These are phyloP conservation scores for Pichia kluyveri DNA, from an alignment of 805 yeast genomes.

Conservation along the genomic window DNA sequence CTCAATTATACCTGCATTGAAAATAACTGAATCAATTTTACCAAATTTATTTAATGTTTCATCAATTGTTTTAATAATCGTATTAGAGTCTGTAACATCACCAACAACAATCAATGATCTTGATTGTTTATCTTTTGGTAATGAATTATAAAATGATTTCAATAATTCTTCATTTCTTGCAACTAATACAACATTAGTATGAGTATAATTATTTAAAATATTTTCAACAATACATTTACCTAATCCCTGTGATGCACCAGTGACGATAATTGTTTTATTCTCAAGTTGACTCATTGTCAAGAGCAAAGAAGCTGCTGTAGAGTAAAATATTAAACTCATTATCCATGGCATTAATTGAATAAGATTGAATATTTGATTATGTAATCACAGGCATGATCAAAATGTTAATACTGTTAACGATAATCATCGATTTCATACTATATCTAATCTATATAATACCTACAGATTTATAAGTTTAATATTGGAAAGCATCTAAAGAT, in stretches of 20 bases:
- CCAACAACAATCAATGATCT: slow-evolving; percentile 47
- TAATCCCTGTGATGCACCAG: slow-evolving; percentile 71
- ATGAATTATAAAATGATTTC: slow-evolving; percentile 17
- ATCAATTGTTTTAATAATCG: slow-evolving; percentile 31
- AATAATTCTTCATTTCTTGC: slow-evolving; percentile 56
- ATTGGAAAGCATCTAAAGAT: slow-evolving; percentile 2
- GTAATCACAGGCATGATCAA: too few species aligned
- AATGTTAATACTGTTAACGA: too few species aligned
- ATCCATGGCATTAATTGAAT: too few species aligned
- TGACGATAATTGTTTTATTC: slow-evolving; percentile 31
- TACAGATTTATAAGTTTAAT: too few species aligned
- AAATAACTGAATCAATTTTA: slow-evolving; percentile 51
- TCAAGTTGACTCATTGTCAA: not conserved
- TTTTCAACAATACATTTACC: slow-evolving; percentile 66
- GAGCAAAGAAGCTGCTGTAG: too few species aligned
- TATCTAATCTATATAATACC: too few species aligned
- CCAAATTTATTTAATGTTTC: slow-evolving; percentile 44
- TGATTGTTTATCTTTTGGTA: slow-evolving; percentile 38
- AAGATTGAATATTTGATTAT: too few species aligned
- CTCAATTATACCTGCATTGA: slow-evolving; percentile 77
- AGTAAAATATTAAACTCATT: too few species aligned
- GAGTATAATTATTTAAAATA: slow-evolving; percentile 30
- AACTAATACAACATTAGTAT: slow-evolving; percentile 48
- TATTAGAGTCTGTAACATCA: slow-evolving; percentile 43
- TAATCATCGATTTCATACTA: too few species aligned